A percentile compares a stretch with the other conserved stretches of the same genome.
These are phyloP conservation scores for Gomphus bonarii DNA, from an alignment of 1,284 basidiomycete species.

Conservation along the genomic window DNA sequence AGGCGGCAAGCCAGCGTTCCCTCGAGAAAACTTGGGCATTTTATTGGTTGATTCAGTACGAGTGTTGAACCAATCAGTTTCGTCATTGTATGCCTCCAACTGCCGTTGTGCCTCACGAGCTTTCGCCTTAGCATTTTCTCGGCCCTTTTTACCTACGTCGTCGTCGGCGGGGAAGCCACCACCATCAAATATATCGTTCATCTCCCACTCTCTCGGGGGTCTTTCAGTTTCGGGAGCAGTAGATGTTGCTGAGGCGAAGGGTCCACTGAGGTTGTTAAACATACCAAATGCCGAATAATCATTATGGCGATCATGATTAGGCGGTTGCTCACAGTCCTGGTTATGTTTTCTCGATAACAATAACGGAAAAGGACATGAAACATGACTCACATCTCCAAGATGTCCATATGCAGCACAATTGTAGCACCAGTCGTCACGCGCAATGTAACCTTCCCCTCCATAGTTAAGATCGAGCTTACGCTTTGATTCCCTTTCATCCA, in stretches of 20 bases:
- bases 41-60: neutral
- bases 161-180: slow-evolving; percentile 37
- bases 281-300: slow-evolving; percentile 71
- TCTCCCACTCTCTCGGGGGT: slow-evolving; percentile 27
- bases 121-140: slow-evolving; percentile 38
- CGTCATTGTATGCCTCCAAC: slow-evolving; percentile 38
- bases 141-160: slow-evolving; percentile 55
- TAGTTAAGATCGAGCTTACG: slow-evolving; percentile 42
- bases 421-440: slow-evolving; percentile 74
- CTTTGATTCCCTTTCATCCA: slow-evolving; percentile 40
- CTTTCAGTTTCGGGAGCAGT: slow-evolving; percentile 19
- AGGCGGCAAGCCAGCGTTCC: neutral
- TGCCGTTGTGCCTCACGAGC: slow-evolving; percentile 43
- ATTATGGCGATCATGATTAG: slow-evolving; percentile 36
- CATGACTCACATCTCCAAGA: slow-evolving; percentile 64
- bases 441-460: slow-evolving; percentile 72
- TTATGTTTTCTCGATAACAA: neutral
- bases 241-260: slow-evolving; percentile 39
- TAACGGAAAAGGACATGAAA: neutral
- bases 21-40: neutral
- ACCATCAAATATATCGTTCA: slow-evolving; percentile 22
- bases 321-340: slow-evolving; percentile 63
- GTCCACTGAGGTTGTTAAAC: slow-evolving; percentile 59
- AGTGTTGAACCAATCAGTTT: slow-evolving; percentile 51
- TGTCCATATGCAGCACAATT: slow-evolving; percentile 78